Conservation (phyloP, 257 asterid genomes). For the Datura wrightii region DNA sequence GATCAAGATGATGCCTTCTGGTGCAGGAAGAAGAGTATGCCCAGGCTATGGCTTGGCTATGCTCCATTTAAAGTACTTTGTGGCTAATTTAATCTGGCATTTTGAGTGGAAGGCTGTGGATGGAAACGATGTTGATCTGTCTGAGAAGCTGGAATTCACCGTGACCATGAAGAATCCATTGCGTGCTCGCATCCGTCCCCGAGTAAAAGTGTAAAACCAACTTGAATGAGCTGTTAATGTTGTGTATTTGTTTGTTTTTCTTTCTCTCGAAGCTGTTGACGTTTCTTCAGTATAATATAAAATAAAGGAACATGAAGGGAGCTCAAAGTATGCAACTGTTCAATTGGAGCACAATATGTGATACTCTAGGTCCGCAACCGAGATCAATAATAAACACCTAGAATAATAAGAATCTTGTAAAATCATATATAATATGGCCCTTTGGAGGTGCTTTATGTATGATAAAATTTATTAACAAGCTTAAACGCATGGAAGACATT, state of each 20-base stretch:
- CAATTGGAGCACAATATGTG: neutral
- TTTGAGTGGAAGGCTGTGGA: constrained; percentile 35
- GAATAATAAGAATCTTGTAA: too few species aligned
- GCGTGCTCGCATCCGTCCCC: constrained; percentile 35
- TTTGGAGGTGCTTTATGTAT: neutral
- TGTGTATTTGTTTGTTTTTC: neutral
- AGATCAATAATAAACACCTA: neutral
- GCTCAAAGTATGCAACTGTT: neutral
- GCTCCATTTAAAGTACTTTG: constrained; percentile 39
- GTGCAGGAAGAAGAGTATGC: constrained; percentile 48
- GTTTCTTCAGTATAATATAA: constrained; percentile 19
- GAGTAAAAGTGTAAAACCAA: constrained; percentile 31
- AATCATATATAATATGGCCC: neutral
- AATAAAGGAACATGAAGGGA: neutral
- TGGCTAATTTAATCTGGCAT: constrained; percentile 44
- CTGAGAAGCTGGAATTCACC: constrained; percentile 39
- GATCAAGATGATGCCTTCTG: constrained; percentile 50
- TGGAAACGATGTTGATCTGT: constrained; percentile 37
- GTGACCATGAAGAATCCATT: constrained; percentile 39
- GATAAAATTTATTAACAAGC: neutral
- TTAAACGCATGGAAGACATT: constrained; percentile 37
- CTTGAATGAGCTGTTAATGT: constrained; percentile 12
- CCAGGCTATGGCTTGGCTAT: constrained; percentile 36
- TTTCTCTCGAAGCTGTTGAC: neutral
- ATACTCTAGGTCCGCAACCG: neutral